These are phyloP conservation scores for Chaetomium fimeti DNA, from an alignment of 495 filamentous ascomycete species.

Conservation along the genomic window DNA sequence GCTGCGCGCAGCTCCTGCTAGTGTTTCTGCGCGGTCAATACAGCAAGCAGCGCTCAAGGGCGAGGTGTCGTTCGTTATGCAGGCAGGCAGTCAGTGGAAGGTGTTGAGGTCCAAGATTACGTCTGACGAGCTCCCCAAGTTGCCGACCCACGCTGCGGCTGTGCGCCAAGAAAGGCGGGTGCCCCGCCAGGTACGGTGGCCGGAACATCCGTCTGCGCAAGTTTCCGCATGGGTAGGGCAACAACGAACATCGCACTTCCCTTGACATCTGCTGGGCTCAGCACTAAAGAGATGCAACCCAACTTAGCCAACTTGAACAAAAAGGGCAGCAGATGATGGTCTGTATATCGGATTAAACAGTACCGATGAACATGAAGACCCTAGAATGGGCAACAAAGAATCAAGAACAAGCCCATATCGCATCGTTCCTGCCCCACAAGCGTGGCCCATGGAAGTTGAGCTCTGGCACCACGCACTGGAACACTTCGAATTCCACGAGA, in stretches of 20 bases:
- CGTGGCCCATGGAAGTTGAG: background rate
- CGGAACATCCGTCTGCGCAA: constrained; percentile 1
- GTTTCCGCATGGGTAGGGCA: background rate
- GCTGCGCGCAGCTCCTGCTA: constrained; percentile 30
- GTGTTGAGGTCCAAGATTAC: constrained; percentile 40
- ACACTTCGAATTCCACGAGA: background rate
- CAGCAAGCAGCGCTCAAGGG: constrained; percentile 11
- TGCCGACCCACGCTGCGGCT: constrained; percentile 24
- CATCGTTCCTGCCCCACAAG: background rate
- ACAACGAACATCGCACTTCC: background rate
- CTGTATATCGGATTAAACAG: background rate
- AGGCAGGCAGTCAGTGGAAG: constrained; percentile 21
- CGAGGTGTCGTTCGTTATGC: constrained; percentile 22
- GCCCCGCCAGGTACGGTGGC: constrained; percentile 25
- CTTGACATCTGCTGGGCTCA: background rate
- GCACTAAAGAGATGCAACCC: background rate
- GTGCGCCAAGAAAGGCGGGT: constrained; percentile 27
- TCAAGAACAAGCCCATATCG: background rate
- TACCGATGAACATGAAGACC: background rate
- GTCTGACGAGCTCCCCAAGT: constrained; percentile 32
- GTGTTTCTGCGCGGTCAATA: constrained; percentile 26
- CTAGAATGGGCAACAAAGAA: background rate
- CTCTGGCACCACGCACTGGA: constrained; percentile 7
- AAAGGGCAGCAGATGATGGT: background rate
- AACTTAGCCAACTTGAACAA: background rate